Percentiles rank a stretch among this genome's conserved stretches.
Evolutionary conservation across 192 early-diverging fungal species (phyloP).

Genomic region (Kappamyces sp.): DNA sequence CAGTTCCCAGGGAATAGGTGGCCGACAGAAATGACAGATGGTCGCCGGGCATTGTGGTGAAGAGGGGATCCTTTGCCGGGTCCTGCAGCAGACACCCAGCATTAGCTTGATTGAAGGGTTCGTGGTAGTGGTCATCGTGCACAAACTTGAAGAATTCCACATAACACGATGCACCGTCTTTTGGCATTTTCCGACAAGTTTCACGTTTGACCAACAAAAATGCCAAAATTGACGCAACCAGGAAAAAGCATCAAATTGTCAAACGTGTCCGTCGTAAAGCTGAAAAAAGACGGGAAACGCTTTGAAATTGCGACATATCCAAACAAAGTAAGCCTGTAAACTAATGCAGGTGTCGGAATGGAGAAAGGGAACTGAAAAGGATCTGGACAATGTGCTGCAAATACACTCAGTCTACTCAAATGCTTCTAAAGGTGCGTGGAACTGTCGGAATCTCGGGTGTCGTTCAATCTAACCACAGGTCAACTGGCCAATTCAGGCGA

Average conservation of each 20-base stretch:
- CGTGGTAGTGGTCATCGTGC: too few species aligned
- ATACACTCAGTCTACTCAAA: slow-evolving; percentile 86
- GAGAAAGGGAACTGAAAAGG: slow-evolving; percentile 87
- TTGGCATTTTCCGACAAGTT: too few species aligned
- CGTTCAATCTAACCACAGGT: slow-evolving; percentile 32
- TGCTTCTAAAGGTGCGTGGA: slow-evolving; percentile 66
- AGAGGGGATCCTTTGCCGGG: too few species aligned
- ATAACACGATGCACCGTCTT: too few species aligned
- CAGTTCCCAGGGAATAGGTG: too few species aligned
- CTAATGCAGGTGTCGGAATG: slow-evolving; percentile 94
- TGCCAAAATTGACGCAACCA: not conserved
- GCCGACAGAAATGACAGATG: too few species aligned
- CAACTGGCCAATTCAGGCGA: slow-evolving; percentile 87
- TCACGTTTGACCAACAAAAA: too few species aligned
- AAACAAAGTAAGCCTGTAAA: slow-evolving; percentile 70
- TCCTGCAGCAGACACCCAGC: too few species aligned
- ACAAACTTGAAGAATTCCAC: too few species aligned
- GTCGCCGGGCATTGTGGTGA: too few species aligned
- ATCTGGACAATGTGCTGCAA: slow-evolving; percentile 95
- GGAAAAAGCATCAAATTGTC: slow-evolving; percentile 48
- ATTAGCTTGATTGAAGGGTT: too few species aligned
- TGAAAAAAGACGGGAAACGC: slow-evolving; percentile 94
- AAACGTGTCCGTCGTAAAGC: slow-evolving; percentile 92
- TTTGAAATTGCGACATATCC: slow-evolving; percentile 82
- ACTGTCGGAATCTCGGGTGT: too few species aligned